Evolutionary conservation across 768 basidiomycete genomes (phyloP).

Genomic region (Termitomyces sp.): DNA sequence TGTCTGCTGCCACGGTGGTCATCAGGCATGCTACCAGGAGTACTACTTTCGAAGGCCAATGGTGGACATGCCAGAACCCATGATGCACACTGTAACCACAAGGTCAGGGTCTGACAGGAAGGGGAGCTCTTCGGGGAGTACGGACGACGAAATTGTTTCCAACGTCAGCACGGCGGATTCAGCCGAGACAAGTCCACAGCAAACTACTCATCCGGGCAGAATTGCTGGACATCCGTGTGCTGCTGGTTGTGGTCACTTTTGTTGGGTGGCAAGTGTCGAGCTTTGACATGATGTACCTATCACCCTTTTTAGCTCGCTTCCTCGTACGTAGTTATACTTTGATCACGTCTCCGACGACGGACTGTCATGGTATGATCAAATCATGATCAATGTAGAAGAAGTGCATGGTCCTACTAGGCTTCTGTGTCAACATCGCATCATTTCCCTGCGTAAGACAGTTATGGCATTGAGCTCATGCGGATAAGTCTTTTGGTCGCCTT

Average conservation of each 20-base stretch:
- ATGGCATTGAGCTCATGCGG: background rate
- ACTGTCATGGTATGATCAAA: background rate
- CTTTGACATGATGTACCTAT: slow-evolving; percentile 4
- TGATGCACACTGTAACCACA: slow-evolving; percentile 10
- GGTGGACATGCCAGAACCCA: slow-evolving; percentile 34
- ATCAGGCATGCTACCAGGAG: slow-evolving; percentile 68
- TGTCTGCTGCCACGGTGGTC: slow-evolving; percentile 76
- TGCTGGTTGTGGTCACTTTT: slow-evolving; percentile 78
- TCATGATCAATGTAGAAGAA: background rate
- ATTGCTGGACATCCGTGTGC: slow-evolving; percentile 63
- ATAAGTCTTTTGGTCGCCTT: background rate
- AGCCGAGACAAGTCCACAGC: slow-evolving; percentile 15
- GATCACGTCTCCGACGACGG: background rate
- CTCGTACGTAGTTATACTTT: background rate
- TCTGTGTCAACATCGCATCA: background rate
- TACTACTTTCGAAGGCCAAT: slow-evolving; percentile 60
- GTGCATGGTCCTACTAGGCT: background rate
- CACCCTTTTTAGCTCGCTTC: background rate
- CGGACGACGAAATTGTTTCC: slow-evolving; percentile 22
- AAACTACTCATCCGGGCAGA: slow-evolving; percentile 9
- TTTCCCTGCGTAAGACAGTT: background rate
- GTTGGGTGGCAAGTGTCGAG: slow-evolving; percentile 50
- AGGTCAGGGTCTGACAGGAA: slow-evolving; percentile 10
- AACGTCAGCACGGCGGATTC: slow-evolving; percentile 16
- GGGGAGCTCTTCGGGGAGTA: slow-evolving; percentile 12